These are phyloP conservation scores for Chrysanthemum lavandulifolium DNA, from an alignment of 129 eudicot genomes.

Conservation along the genomic window DNA sequence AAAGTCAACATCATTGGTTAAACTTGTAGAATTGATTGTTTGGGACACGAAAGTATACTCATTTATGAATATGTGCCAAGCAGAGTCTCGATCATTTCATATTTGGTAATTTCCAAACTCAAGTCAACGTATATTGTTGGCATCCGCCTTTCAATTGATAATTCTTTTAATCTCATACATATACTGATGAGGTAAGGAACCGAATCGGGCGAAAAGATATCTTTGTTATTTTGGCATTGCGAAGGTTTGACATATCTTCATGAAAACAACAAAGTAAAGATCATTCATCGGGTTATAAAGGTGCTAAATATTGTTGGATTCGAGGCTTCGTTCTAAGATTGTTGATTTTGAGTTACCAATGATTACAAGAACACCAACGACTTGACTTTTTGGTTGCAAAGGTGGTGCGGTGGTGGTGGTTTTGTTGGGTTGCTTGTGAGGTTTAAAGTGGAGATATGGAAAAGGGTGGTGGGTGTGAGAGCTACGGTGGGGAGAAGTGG, in stretches of 20 bases:
- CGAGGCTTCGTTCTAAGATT: constrained; percentile 65
- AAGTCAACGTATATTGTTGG: not conserved
- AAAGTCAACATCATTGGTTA: no score
- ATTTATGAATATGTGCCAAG: constrained; percentile 69
- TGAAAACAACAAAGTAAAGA: no score
- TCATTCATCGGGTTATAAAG: no score
- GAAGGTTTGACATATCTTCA: no score
- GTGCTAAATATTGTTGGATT: constrained; percentile 77
- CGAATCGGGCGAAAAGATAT: no score
- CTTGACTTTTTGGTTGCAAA: constrained; percentile 28
- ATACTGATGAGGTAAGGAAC: constrained; percentile 34
- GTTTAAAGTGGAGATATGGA: constrained; percentile 15
- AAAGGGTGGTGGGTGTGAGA: constrained; percentile 27
- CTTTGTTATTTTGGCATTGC: no score
- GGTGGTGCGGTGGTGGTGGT: constrained; percentile 5
- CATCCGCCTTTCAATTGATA: no score
- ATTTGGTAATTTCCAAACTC: constrained; percentile 33
- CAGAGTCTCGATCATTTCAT: constrained; percentile 71
- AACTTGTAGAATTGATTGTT: constrained; percentile 23
- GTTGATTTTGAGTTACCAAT: constrained; percentile 85
- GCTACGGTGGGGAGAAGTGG: constrained; percentile 26
- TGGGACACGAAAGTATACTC: constrained; percentile 80
- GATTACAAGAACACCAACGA: constrained; percentile 36
- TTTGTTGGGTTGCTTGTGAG: constrained; percentile 25
- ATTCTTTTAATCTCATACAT: constrained; percentile 29